Evolutionary conservation across 2,329 filamentous ascomycete genomes (phyloP), one percentile per base, ranked within the genome.

Genomic region (Calonectria crousiana): DNA sequence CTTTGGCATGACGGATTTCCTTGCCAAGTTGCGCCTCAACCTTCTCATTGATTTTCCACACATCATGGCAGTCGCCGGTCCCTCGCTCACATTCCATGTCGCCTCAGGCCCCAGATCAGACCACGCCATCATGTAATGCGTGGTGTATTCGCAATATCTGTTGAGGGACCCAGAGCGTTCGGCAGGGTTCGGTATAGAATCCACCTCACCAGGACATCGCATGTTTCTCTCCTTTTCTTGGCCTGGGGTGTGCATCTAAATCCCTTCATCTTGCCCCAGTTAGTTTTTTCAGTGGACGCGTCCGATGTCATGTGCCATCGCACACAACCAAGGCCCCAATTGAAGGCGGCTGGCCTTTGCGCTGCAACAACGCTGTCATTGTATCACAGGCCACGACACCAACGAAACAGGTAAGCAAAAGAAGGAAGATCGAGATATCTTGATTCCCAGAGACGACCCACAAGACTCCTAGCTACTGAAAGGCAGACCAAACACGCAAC

Each of bases 401-500:
- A 28, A n/a, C n/a, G 23, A 56, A 36, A 49, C n/a, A 52, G 52
- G n/a, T 56, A 26, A 32, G 26, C 30, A 30, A n/a, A 34, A 23
- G 30, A 38, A 34, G 32, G 49, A 66, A 51, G 52, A 49, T 38
- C 18, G 26, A 32, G 18, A 60, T 51, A 47, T 36, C 56, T 60
- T 28, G 44, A 51, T 36, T 26, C 23, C 47, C 32, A 26, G 23
- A 66, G 26, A 52, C 41, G 49, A 58, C 62, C 41, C 56, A 66
- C 36, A 67, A 62, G 71, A 74, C 68, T 71, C 72, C 72, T 64
- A 58, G 69, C 58, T 74, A 56, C 56, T 64, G 72, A 67, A 71
- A 56, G 51, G 60, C 62, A 67, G 49, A 67, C 44, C 72, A 62
- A 66, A 65, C 28, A 52, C 53, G 60, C 51, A 51, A 26, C 69